Evolutionary conservation across 75 land plant species (phyloP).

Genomic region (Larix kaempferi): DNA sequence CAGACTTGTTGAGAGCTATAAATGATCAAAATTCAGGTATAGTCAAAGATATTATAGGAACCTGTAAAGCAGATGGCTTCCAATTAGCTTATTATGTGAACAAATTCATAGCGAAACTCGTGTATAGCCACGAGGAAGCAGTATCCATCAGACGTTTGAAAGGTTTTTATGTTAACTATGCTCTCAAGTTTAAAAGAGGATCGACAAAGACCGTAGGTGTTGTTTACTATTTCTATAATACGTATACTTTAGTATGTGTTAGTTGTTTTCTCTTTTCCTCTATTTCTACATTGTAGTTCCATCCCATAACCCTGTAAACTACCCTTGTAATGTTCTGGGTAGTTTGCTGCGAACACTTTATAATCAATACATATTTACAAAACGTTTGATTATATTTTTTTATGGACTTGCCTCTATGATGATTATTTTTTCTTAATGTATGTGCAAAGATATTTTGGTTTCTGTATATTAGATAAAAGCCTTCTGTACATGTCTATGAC

Average conservation of each 20-base stretch:
- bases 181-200: neutral
- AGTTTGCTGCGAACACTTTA: neutral
- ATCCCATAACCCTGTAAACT: neutral
- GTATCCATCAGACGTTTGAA: neutral
- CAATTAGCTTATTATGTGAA: neutral
- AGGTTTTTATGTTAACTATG: neutral
- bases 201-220: neutral
- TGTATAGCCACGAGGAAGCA: neutral
- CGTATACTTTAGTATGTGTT: neutral
- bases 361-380: neutral
- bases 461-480: neutral
- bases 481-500: neutral
- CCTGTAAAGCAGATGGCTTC: neutral
- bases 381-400: neutral
- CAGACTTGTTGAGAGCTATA: neutral
- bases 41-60: neutral
- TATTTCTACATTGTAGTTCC: too few relatives aligned
- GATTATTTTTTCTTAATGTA: neutral
- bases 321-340: neutral
- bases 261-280: neutral
- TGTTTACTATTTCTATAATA: neutral
- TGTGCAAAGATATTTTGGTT: neutral
- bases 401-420: neutral
- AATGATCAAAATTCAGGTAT: neutral
- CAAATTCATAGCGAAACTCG: neutral